These are phyloP conservation scores for Aspergillus tamarii DNA, from an alignment of 2,329 filamentous ascomycete genomes.

Conservation along the genomic window DNA sequence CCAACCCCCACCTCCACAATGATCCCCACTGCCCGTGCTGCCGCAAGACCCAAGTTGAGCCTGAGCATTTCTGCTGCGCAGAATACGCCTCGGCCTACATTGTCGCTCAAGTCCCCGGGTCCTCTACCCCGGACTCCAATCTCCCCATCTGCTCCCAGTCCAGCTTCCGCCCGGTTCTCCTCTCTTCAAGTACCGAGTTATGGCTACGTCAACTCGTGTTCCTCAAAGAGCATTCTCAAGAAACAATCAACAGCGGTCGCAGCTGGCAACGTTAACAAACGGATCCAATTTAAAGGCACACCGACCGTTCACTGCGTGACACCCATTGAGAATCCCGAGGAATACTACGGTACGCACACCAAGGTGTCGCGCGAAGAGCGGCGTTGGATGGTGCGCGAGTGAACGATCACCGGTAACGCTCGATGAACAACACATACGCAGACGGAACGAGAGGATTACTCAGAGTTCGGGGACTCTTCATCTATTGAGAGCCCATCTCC, in stretches of 20 bases:
- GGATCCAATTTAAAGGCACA: constrained; percentile 48
- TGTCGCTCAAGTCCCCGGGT: constrained; percentile 49
- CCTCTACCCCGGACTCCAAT: constrained; percentile 46
- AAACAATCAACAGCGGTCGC: constrained; percentile 34
- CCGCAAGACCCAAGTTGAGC: constrained; percentile 51
- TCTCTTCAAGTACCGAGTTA: constrained; percentile 45
- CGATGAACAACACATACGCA: neutral
- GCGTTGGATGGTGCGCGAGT: constrained; percentile 47
- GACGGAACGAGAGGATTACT: constrained; percentile 1
- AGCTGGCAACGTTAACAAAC: constrained; percentile 33
- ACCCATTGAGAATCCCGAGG: constrained; percentile 52
- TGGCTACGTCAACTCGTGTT: constrained; percentile 48
- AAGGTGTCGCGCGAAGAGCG: constrained; percentile 52
- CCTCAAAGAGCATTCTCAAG: constrained; percentile 53
- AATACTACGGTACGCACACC: constrained; percentile 52
- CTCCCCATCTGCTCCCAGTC: constrained; percentile 46
- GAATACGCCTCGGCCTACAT: constrained; percentile 37
- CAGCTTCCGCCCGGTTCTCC: constrained; percentile 47
- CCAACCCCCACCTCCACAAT: constrained; percentile 17
- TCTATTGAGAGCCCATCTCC: neutral
- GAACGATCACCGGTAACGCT: constrained; percentile 16
- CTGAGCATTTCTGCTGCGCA: constrained; percentile 48
- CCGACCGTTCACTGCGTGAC: constrained; percentile 52
- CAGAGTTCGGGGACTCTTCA: neutral
- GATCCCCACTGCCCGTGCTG: constrained; percentile 46